Base-by-base conservation (phyloP, 2,329 filamentous ascomycete species). In the Plectosphaerella sp. region DNA sequence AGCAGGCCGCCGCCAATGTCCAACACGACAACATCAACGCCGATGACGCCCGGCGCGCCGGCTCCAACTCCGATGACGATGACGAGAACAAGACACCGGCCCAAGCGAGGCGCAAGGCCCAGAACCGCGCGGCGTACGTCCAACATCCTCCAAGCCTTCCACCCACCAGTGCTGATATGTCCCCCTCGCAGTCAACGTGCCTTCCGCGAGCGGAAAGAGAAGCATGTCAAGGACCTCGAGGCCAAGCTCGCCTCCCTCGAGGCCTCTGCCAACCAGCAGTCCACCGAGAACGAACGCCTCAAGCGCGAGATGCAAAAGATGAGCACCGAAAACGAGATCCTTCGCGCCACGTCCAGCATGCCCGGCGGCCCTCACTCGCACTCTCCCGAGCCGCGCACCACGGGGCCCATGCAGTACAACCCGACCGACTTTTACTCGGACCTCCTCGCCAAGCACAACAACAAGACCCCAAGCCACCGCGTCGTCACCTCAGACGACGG, bases 161-260 rank as follows among this genome's bases (percentile, higher is more conserved):
- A 25, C 47, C 37, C 36, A 15, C 48, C 20, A 10, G 33, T 15
- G 12, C 45, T 47, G 28, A 47, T 5, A n/a, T 20, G 24, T 47
- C 33, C n/a, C 46, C 39, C 52, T 25, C 36, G 25, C 57, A 97
- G 93, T 47, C 94, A 97, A 78, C 87, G 93, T 61, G 93, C 94
- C 33, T 97, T 97, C 69, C 90, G 93, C 55, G 93, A 97, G 71
- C 87, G 93, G 60, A 97, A 97, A 70, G 93, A 97, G 68, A 87
- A 86, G 53, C 92, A 96, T 64, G 91, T 97, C 57, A 92, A 92
- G 67, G 91, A 97, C 55, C 85, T 97, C 22, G 92, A 97, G 71
- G 82, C 84, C 52, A 94, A 96, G 67, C 84, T 97, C 25, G 86
- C 83, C 48, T 79, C 76, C 47, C 83, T 97, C 33, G 88, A 96